Percentiles rank a stretch among this genome's conserved stretches.
These are phyloP conservation scores for Neurospora sublineolata DNA, from an alignment of 495 filamentous ascomycete genomes.

Conservation along the genomic window DNA sequence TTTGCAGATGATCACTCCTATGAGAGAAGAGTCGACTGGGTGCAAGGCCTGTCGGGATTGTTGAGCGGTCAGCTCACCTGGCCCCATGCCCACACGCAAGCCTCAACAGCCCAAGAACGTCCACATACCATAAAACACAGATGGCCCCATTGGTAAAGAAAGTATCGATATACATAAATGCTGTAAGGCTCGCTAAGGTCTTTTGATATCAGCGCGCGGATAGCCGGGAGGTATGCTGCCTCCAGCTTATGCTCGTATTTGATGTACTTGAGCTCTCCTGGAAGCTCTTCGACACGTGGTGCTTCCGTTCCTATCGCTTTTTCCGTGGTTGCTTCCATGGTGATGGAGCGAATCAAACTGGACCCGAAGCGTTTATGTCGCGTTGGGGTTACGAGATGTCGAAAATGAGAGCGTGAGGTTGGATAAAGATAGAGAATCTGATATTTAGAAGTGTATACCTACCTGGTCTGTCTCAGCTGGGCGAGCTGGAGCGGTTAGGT, in stretches of 20 bases:
- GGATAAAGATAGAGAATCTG: not conserved
- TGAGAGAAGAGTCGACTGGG: conserved; percentile 34
- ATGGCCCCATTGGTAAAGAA: conserved; percentile 95
- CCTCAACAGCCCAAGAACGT: not conserved
- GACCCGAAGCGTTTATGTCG: not conserved
- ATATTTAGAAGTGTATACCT: not conserved
- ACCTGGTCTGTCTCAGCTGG: not conserved
- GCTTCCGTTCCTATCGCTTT: not conserved
- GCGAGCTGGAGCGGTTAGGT: not conserved
- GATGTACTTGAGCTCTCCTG: conserved; percentile 59
- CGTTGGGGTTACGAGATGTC: not conserved
- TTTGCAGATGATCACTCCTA: conserved; percentile 94
- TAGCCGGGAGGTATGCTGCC: conserved; percentile 68
- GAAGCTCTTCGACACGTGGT: conserved; percentile 18
- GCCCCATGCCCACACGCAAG: not conserved
- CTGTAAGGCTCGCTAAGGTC: conserved; percentile 98
- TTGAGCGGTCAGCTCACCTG: conserved; percentile 2
- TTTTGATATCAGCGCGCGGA: conserved; percentile 87
- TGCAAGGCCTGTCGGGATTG: conserved; percentile 51
- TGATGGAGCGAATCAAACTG: not conserved
- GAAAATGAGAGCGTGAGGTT: not conserved
- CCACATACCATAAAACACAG: conserved; percentile 74
- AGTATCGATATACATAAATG: conserved; percentile 99
- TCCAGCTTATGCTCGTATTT: conserved; percentile 76
- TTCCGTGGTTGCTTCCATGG: conserved; percentile 10